phyloP scores from a whole-genome alignment of 306 rosid genomes.

The Vigna mungo region DNA sequence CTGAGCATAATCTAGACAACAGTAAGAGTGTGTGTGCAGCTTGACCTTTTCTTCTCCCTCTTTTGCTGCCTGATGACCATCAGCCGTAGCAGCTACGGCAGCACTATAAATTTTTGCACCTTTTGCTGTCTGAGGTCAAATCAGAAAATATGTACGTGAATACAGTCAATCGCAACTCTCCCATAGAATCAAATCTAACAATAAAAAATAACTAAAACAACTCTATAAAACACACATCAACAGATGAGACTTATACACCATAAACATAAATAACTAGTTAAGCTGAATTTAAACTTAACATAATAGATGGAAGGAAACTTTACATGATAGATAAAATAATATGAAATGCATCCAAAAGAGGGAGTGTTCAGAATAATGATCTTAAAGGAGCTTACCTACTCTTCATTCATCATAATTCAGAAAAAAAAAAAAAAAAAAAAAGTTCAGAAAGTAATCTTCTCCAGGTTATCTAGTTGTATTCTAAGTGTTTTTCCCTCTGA shows the following conservation, averaged over 20 bases:
- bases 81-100: constrained; percentile 90
- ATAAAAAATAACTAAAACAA: constrained; percentile 13
- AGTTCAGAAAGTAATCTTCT: neutral
- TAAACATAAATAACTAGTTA: constrained; percentile 17
- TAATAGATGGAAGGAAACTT: constrained; percentile 28
- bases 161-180: neutral
- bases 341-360: neutral
- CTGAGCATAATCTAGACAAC: constrained; percentile 83
- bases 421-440: neutral
- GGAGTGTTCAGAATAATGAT: constrained; percentile 4
- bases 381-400: constrained; percentile 4
- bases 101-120: constrained; percentile 94
- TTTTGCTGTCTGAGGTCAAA: constrained; percentile 78
- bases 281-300: constrained; percentile 11
- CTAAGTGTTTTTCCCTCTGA: neutral
- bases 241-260: neutral
- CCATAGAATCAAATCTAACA: neutral
- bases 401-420: constrained; percentile 18
- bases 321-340: neutral
- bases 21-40: constrained; percentile 94
- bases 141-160: constrained; percentile 10
- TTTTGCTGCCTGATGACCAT: constrained; percentile 60
- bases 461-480: neutral
- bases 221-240: neutral
- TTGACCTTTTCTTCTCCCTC: constrained; percentile 96